Percentiles rank a stretch among this genome's conserved stretches.
Conservation (phyloP, 1,284 basidiomycete genomes). For the Trichosporon sp. region DNA sequence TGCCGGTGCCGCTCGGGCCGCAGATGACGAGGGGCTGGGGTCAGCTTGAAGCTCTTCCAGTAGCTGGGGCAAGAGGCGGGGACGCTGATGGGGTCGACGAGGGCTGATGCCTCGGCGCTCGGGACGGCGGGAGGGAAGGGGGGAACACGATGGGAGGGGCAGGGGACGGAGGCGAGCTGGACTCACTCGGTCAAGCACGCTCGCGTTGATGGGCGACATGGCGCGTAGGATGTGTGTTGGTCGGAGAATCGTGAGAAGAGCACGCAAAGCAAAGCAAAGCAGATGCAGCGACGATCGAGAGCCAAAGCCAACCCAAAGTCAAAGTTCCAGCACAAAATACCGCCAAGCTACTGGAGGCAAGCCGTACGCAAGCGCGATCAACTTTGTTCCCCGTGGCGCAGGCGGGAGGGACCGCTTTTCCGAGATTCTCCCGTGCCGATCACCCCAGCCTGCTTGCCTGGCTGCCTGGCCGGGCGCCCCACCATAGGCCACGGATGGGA, state of each 20-base stretch:
- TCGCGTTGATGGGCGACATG: slow-evolving; percentile 2
- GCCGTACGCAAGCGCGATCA: not conserved
- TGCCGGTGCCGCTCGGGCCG: slow-evolving; percentile 87
- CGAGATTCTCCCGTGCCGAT: not conserved
- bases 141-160: no score
- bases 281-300: not conserved
- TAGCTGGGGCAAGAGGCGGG: not conserved
- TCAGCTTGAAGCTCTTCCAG: not conserved
- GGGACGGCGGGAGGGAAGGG: not conserved
- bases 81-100: no score
- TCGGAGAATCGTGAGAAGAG: not conserved
- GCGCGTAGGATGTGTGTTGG: not conserved
- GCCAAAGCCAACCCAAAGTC: no score
- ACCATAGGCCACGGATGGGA: not conserved
- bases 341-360: no score
- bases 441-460: not conserved
- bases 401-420: not conserved
- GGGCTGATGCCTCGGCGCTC: not conserved
- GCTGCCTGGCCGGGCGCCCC: not conserved
- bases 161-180: no score
- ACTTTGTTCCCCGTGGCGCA: not conserved
- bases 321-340: not conserved
- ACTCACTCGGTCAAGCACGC: slow-evolving; percentile 2
- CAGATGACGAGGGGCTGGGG: slow-evolving; percentile 65
- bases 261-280: no score